These are phyloP conservation scores for Colletotrichum gloeosporioides DNA, from an alignment of 2,329 filamentous ascomycete species.

Conservation along the genomic window DNA sequence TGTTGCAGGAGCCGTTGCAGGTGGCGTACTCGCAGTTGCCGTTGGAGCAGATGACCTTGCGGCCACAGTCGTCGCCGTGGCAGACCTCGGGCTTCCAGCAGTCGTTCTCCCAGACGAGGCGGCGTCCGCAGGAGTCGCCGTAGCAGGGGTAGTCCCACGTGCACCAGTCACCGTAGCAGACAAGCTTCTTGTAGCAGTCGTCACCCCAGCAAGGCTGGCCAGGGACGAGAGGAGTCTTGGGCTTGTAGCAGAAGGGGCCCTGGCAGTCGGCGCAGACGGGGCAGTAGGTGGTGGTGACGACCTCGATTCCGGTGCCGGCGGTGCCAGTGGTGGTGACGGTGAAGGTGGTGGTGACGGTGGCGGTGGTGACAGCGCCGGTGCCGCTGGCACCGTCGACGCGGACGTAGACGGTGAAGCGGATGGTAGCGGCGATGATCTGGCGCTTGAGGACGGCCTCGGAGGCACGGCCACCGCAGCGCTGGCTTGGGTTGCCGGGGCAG, in stretches of 20 bases:
- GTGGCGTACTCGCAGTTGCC: neutral
- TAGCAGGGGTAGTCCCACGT: conserved; percentile 32
- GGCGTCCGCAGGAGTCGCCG: conserved; percentile 18
- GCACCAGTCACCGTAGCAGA: conserved; percentile 40
- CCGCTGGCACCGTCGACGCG: neutral
- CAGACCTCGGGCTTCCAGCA: conserved; percentile 8
- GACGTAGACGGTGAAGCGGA: conserved; percentile 18
- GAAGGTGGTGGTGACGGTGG: neutral
- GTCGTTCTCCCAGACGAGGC: conserved; percentile 22
- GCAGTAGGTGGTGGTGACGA: conserved; percentile 10
- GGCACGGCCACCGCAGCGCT: conserved; percentile 48
- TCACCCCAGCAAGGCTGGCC: conserved; percentile 22
- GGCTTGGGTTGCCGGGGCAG: conserved; percentile 43
- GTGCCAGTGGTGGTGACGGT: neutral
- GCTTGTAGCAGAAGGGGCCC: conserved; percentile 11
- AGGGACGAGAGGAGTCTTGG: neutral
- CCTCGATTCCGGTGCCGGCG: neutral
- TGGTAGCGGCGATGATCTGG: neutral
- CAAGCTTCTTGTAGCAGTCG: conserved; percentile 31
- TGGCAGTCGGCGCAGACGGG: conserved; percentile 5
- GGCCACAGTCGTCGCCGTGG: conserved; percentile 8
- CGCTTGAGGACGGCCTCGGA: neutral
- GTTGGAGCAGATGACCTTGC: conserved; percentile 14
- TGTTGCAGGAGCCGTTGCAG: conserved; percentile 9
- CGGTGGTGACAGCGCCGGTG: neutral